Base-by-base conservation (phyloP, 495 filamentous ascomycete species). In the Parachaetomium inaequale region DNA sequence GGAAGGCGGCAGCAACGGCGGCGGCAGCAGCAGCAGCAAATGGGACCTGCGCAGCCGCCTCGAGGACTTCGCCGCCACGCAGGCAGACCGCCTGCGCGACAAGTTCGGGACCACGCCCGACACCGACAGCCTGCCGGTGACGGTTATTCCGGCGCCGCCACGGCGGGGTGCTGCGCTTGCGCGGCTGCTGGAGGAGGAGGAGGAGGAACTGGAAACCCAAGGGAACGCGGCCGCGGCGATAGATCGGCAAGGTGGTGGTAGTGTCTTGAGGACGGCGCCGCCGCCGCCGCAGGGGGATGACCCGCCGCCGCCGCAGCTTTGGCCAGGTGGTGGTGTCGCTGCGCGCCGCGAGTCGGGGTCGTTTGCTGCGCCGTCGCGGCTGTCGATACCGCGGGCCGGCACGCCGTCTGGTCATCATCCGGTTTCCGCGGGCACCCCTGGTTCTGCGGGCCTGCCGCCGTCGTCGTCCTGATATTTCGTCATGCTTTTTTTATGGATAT, bases 91-190 rank as follows among this genome's bases (percentile, higher is more conserved):
- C 58, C 63, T 80, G 7, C 69, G 78, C 7, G 77, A 80, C 51
- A 72, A 65, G 60, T 69, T 82, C 52, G 69, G 76, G 8, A 75
- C 78, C 28, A 77, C 76, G 0, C 76, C 77, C 1, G 78, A 81
- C 57, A 82, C 78, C 14, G 74, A 76, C 54, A 79, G 74, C 61
- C 63, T 82, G 51, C 79, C 79, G 7, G 74, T 81, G n/a, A 78
- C 71, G 31, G 74, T 82, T 5, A 81, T 82, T 23, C 78, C 78
- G 7, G 79, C 79, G 0, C 79, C 78, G 40, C 72, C 77, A 14
- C 72, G 79, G 0, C 70, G 75, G 23, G 79, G 79, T 2, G 76
- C 77, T 0, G 78, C 76, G 8, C 66, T 81, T 7, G 77, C 76
- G 25, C 74, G 74, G 61, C 58, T 80, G 26, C 54, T 76, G 23